Conservation (phyloP, 306 rosid species). For the Cucurbita pepo region DNA sequence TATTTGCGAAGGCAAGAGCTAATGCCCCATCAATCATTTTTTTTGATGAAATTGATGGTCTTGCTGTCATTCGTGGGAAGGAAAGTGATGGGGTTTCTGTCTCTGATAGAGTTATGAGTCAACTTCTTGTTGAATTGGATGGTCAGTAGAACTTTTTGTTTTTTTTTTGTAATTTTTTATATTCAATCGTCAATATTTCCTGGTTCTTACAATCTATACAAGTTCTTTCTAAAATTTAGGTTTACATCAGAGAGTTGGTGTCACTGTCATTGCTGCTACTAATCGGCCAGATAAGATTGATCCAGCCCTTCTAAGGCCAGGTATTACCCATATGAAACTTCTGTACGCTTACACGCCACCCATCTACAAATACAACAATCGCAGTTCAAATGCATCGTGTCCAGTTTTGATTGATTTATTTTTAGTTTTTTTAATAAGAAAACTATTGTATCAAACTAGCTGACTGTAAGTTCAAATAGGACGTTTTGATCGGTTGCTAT, state of each 20-base stretch:
- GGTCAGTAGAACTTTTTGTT: slow-evolving; percentile 39
- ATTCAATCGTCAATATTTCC: background rate
- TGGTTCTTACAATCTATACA: background rate
- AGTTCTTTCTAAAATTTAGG: slow-evolving; percentile 32
- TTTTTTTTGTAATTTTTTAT: no score
- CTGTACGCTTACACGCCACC: background rate
- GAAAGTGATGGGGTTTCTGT: slow-evolving; percentile 84
- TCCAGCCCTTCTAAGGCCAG: slow-evolving; percentile 84
- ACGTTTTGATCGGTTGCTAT: slow-evolving; percentile 74
- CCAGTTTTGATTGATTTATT: background rate
- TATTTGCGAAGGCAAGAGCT: slow-evolving; percentile 87
- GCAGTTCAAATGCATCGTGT: background rate
- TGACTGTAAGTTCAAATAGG: slow-evolving; percentile 29
- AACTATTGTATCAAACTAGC: background rate
- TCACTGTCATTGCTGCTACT: slow-evolving; percentile 84
- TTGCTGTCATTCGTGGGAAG: slow-evolving; percentile 71
- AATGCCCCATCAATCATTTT: slow-evolving; percentile 89
- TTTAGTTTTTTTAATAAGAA: background rate
- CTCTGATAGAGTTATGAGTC: slow-evolving; percentile 85
- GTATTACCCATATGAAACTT: slow-evolving; percentile 13
- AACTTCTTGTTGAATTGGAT: slow-evolving; percentile 82
- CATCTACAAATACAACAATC: background rate
- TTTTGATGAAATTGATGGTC: slow-evolving; percentile 86
- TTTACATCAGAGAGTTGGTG: slow-evolving; percentile 69
- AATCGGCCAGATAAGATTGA: slow-evolving; percentile 90